Base-by-base conservation (phyloP, 1,139 yeast species). In the Candida labiduridarum region DNA sequence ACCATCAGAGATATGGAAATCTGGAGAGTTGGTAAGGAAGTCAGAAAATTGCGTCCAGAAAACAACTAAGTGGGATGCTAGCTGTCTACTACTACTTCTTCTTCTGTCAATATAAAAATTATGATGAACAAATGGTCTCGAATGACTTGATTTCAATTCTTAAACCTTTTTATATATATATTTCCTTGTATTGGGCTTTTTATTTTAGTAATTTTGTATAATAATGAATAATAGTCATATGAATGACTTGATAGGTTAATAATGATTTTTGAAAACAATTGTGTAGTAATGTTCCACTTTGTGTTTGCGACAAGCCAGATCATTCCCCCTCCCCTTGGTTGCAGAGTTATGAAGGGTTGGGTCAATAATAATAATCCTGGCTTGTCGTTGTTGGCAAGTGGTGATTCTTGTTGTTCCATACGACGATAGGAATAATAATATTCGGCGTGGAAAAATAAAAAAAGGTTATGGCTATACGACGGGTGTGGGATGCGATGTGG, bases 11-110 rank as follows among this genome's bases (percentile, higher is more conserved):
- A 82, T 70, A 90, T 92, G 88, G 99, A 94, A 83, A 94, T 94
- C 94, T 94, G 99, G 99, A 88, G 78, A 72, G 99, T 95, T 65
- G 99, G 99, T 73, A 92, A 92, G 84, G 98, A 94, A 83, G 99
- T 94, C 64, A 92, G 99, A 86, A 92, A 92, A 81, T 86, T 92
- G 76, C 92, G 99, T 82, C 99, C 99, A 67, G 98, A 92, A 82
- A 92, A 94, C 94, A 84, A 87, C 76, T 91, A 87, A 54, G 30
- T 43, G 18, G 3, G 19, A 18, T 19, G 29, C 15, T 10, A 8
- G 4, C 29, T 25, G 10, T 25, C 29, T 33, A 8, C 25, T 22
- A 8, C 19, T 11, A 1, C 16, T 14, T 38, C 43, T 30, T 45
- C 35, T 30, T 33, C 18, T 30, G 36, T 8, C 29, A 38, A 43